phyloP scores from a whole-genome alignment of 495 filamentous ascomycete genomes.

The Sabuloglossum arenarium region DNA sequence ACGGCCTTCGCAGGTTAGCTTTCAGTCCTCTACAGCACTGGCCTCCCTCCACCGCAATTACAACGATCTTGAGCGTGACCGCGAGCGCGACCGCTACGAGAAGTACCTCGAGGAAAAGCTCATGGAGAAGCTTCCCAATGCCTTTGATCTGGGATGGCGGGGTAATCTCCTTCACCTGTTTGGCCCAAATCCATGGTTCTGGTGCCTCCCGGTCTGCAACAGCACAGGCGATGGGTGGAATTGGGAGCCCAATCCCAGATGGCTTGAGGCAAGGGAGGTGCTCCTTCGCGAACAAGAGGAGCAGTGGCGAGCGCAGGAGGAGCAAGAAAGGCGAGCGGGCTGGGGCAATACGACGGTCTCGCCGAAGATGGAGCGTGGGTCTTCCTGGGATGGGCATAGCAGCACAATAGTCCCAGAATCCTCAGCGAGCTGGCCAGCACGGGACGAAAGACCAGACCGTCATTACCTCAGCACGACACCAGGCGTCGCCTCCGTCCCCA shows the following conservation, averaged over 20 bases:
- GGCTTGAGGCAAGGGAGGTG: constrained; percentile 15
- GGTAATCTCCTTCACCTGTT: constrained; percentile 72
- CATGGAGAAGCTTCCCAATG: constrained; percentile 66
- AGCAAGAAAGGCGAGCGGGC: constrained; percentile 13
- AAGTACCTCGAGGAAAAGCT: constrained; percentile 78
- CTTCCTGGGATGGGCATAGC: neutral
- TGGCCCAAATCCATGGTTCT: constrained; percentile 44
- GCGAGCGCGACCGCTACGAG: constrained; percentile 56
- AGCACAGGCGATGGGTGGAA: constrained; percentile 85
- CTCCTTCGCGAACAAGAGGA: constrained; percentile 12
- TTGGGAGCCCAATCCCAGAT: constrained; percentile 56
- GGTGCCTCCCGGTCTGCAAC: constrained; percentile 64
- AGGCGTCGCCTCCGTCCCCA: neutral
- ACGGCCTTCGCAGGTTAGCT: constrained; percentile 11
- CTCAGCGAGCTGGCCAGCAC: neutral
- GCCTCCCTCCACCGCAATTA: constrained; percentile 37
- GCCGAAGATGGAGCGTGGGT: neutral
- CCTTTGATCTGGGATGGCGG: constrained; percentile 72
- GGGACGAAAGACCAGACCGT: neutral
- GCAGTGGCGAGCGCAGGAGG: constrained; percentile 12
- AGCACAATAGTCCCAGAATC: neutral
- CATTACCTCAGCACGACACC: neutral
- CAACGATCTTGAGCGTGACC: constrained; percentile 48
- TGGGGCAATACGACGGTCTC: constrained; percentile 5
- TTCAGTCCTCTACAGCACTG: constrained; percentile 19